phyloP scores from a whole-genome alignment of 192 early-diverging fungal species.

The Hyaloraphidium curvatum region DNA sequence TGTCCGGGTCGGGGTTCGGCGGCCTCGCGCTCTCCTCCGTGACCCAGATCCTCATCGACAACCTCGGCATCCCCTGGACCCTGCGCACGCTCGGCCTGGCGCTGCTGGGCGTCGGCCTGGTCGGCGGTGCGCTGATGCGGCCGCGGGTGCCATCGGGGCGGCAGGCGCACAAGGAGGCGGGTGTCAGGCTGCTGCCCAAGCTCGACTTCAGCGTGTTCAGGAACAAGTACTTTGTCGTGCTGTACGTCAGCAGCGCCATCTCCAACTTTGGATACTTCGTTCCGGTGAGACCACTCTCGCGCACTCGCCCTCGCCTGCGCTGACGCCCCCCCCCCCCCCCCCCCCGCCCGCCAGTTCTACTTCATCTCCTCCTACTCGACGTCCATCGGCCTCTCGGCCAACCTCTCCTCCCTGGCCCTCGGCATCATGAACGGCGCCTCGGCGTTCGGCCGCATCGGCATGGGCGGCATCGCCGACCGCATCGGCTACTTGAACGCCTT shows the following conservation, averaged over 20 bases:
- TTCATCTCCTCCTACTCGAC: not conserved
- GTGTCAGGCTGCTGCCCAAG: not conserved
- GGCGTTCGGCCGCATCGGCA: not conserved
- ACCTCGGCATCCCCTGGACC: not conserved
- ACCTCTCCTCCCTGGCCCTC: not conserved
- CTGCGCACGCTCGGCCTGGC: not conserved
- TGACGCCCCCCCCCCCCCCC: no score
- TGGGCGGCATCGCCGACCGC: slow-evolving; percentile 1
- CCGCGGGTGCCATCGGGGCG: not conserved
- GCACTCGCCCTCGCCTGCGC: no score
- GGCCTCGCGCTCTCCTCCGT: not conserved
- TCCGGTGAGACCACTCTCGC: not conserved
- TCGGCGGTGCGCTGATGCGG: not conserved
- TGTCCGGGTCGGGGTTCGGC: not conserved
- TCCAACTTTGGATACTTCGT: not conserved
- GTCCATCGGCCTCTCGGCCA: not conserved
- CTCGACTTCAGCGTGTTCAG: not conserved
- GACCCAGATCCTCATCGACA: not conserved
- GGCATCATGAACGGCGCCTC: not conserved
- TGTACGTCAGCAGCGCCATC: not conserved
- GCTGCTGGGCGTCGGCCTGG: not conserved
- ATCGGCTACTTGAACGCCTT: slow-evolving; percentile 2
- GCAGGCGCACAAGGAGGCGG: not conserved
- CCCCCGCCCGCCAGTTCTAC: no score
- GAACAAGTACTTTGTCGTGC: not conserved